phyloP scores from a whole-genome alignment of 2,329 filamentous ascomycete species.

The Graphilbum ipis-grandicollis region DNA sequence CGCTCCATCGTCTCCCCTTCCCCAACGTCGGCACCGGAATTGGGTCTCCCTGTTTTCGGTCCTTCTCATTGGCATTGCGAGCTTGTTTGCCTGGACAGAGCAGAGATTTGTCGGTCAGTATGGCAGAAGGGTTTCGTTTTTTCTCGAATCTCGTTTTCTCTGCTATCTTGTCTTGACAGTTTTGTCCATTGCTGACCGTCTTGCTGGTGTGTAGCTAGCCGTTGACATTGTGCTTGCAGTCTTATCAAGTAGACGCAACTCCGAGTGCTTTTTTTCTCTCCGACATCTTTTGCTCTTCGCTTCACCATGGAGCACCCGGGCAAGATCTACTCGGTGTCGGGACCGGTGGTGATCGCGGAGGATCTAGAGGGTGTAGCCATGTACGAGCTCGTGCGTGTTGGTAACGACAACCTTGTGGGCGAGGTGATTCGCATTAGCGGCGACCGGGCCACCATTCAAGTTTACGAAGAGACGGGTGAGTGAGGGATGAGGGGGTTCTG shows the following conservation, averaged over 20 bases:
- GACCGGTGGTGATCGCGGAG: slow-evolving; percentile 86
- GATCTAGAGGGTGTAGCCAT: slow-evolving; percentile 98
- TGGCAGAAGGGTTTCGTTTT: too few relatives aligned
- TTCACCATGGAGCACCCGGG: slow-evolving; percentile 8
- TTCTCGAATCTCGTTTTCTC: too few relatives aligned
- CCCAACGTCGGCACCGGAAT: too few relatives aligned
- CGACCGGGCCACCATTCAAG: slow-evolving; percentile 94
- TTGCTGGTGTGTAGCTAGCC: too few relatives aligned
- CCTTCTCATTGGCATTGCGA: too few relatives aligned
- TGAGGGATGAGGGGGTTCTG: slow-evolving; percentile 17
- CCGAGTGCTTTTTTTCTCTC: not conserved
- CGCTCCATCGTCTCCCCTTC: too few relatives aligned
- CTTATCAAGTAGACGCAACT: not conserved
- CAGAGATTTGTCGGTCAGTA: too few relatives aligned
- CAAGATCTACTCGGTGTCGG: slow-evolving; percentile 13
- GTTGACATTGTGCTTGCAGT: too few relatives aligned
- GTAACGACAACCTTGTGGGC: slow-evolving; percentile 79
- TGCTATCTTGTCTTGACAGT: too few relatives aligned
- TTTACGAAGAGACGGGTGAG: slow-evolving; percentile 96
- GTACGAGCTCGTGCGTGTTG: slow-evolving; percentile 96
- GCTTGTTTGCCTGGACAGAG: too few relatives aligned
- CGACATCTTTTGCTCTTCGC: not conserved
- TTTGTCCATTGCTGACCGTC: too few relatives aligned
- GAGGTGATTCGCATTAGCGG: slow-evolving; percentile 96
- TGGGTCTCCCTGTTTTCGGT: too few relatives aligned